Base-by-base conservation (phyloP, 345 rosid species). In the Acer saccharum region DNA sequence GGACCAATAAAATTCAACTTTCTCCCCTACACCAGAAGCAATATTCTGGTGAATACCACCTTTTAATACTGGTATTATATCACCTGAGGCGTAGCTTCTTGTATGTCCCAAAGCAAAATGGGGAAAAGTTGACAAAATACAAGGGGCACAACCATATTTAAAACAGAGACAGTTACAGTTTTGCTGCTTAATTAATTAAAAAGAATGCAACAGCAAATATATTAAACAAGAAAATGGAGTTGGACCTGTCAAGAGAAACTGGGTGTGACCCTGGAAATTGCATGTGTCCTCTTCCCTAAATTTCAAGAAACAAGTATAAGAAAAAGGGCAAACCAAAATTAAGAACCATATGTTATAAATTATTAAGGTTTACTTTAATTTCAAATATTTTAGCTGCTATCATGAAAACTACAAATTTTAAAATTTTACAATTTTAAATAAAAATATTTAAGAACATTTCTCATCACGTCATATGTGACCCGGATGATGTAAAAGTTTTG, bases 191-290 rank as follows among this genome's bases (percentile, higher is more conserved):
- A n/a, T 6, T n/a, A 75, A 67, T n/a, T 43, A 75, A 41, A 71
- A 76, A 9, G 54, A 65, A 72, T 44, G 73, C 65, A 25, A 62
- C 25, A 27, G 5, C 18, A 54, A 32, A 21, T 66, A 10, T 46
- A 3, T 23, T 55, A 0, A 18, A 71, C 64, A 60, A 18, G 61
- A 71, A 75, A 76, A 66, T 57, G 61, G 61, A 76, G 52, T n/a
- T 10, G 7, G 13, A 93, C 97, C 97, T 91, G 90, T 86, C 87
- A 76, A 93, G 88, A 71, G 97, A 93, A 73, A 93, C 97, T 41
- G 97, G 97, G 71, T 93, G 97, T 21, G 97, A 93, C 60, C 97
- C 97, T 2, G 97, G 97, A 76, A 93, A 93, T 10, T 87, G 92
- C 16, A 83, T 65, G 76, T 86, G 83, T 85, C 90, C 91, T 86